phyloP scores from a whole-genome alignment of 2,329 filamentous ascomycete species.

The Purpureocillium takamizusanense region DNA sequence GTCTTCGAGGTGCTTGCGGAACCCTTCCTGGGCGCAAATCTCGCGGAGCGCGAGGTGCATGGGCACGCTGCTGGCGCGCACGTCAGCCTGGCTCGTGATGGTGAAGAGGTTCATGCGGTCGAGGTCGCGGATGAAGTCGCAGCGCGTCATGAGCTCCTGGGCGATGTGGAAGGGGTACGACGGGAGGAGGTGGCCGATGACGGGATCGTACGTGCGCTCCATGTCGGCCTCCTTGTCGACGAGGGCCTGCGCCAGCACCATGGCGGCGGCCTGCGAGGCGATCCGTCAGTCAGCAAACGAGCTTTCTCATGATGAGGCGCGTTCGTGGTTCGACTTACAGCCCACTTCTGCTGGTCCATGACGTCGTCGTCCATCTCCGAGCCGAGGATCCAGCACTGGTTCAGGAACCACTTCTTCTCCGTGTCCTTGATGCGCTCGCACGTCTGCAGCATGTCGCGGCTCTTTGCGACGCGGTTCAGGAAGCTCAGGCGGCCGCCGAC shows the following conservation, averaged over 20 bases:
- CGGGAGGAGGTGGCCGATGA: slow-evolving; percentile 66
- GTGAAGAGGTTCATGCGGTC: slow-evolving; percentile 94
- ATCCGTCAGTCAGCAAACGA: not conserved
- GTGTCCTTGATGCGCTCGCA: slow-evolving; percentile 64
- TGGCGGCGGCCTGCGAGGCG: slow-evolving; percentile 62
- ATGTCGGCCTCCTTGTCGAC: slow-evolving; percentile 70
- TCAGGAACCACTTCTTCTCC: slow-evolving; percentile 70
- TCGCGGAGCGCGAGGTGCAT: slow-evolving; percentile 90
- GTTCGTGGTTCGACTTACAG: slow-evolving; percentile 46
- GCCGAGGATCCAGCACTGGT: slow-evolving; percentile 67
- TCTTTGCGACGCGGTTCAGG: slow-evolving; percentile 83
- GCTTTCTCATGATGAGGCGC: too few relatives aligned
- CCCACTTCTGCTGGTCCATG: slow-evolving; percentile 96
- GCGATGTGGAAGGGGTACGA: slow-evolving; percentile 74
- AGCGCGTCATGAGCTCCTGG: slow-evolving; percentile 87
- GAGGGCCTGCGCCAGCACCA: slow-evolving; percentile 84
- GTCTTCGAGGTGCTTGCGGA: slow-evolving; percentile 71
- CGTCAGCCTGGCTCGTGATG: slow-evolving; percentile 78
- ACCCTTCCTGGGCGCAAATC: slow-evolving; percentile 69
- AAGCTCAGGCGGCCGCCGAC: slow-evolving; percentile 86
- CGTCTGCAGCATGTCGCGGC: slow-evolving; percentile 65
- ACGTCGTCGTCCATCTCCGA: slow-evolving; percentile 87
- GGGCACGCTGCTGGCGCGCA: slow-evolving; percentile 87
- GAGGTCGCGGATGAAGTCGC: slow-evolving; percentile 87
- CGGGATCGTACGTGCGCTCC: slow-evolving; percentile 56